Conservation (phyloP, 164 flowering plant genomes). For the Santalum album region DNA sequence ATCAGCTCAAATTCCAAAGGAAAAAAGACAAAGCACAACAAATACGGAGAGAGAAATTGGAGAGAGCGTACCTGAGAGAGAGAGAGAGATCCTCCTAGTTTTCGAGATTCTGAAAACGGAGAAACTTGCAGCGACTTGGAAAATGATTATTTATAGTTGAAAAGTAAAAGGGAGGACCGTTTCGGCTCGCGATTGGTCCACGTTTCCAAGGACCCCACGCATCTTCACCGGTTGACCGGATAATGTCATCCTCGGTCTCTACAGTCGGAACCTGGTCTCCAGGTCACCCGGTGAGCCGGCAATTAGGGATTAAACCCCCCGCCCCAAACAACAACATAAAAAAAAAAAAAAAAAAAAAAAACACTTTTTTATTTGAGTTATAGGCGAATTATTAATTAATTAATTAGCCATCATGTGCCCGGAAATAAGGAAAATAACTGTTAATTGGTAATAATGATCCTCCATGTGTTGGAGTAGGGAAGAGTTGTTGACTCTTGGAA, state of each 20-base stretch:
- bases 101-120: background rate
- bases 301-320: background rate
- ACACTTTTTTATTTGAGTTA: no score
- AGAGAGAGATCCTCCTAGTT: conserved; percentile 10
- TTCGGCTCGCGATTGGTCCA: background rate
- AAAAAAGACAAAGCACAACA: background rate
- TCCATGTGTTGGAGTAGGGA: no score
- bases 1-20: background rate
- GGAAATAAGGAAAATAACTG: no score
- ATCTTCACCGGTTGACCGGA: background rate
- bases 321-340: no score
- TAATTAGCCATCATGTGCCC: no score
- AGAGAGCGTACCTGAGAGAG: conserved; percentile 4
- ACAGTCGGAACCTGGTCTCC: background rate
- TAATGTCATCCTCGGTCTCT: background rate
- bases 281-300: conserved; percentile 1
- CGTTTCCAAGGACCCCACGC: background rate
- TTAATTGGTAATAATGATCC: no score
- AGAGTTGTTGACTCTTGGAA: no score
- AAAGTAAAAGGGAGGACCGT: no score
- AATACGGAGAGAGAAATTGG: background rate
- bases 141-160: background rate
- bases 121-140: background rate
- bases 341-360: no score
- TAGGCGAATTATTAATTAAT: no score